These are phyloP conservation scores for Populus trichocarpa DNA, from an alignment of 441 rosid species.

Conservation along the genomic window DNA sequence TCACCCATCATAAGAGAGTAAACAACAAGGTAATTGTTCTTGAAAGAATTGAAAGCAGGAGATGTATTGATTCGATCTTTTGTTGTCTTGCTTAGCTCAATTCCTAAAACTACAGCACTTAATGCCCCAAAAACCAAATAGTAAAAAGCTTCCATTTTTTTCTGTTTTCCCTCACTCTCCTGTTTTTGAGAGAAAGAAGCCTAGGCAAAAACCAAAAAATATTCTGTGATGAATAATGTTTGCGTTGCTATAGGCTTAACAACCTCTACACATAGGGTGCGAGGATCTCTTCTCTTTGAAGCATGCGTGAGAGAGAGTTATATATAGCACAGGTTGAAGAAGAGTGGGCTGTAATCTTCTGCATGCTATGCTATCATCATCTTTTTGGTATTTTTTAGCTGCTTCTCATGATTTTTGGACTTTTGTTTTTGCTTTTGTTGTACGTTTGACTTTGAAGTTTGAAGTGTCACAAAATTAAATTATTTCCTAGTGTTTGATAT, in stretches of 20 bases:
- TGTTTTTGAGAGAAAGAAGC: not conserved
- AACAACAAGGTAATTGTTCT: constrained; percentile 54
- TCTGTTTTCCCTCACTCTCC: not conserved
- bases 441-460: not conserved
- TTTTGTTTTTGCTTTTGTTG: not conserved
- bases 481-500: no score
- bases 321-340: not conserved
- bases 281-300: not conserved
- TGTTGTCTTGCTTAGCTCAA: constrained; percentile 61
- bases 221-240: not conserved
- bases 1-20: constrained; percentile 58
- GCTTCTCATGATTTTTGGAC: not conserved
- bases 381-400: not conserved
- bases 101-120: constrained; percentile 48
- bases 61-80: constrained; percentile 68
- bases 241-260: not conserved
- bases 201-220: not conserved
- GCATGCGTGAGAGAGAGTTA: not conserved
- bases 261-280: not conserved
- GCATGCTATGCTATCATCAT: not conserved
- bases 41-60: constrained; percentile 70
- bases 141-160: constrained; percentile 67
- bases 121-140: constrained; percentile 55
- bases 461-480: not conserved
- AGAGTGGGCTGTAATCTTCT: not conserved